A percentile compares a stretch with the other conserved stretches of the same genome.
Conservation (phyloP, 1,284 basidiomycete species). For the Naganishia albida region DNA sequence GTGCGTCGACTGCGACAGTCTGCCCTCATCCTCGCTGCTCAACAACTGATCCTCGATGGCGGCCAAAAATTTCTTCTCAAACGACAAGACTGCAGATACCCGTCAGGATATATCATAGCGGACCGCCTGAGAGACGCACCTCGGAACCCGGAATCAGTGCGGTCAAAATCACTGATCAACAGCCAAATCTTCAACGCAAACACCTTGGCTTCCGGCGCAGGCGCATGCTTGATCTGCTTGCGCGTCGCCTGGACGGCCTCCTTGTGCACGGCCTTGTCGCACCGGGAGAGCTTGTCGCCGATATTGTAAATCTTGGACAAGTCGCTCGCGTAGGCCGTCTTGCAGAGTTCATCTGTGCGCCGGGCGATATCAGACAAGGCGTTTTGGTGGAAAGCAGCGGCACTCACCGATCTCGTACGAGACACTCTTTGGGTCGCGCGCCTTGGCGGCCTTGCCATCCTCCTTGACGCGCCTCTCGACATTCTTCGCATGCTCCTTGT, state of each 20-base stretch:
- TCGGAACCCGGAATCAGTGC: conserved; percentile 40
- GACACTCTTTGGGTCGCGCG: conserved; percentile 26
- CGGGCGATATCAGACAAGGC: not conserved
- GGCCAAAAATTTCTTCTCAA: conserved; percentile 45
- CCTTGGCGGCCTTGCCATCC: conserved; percentile 28
- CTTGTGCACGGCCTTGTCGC: conserved; percentile 46
- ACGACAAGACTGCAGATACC: conserved; percentile 43
- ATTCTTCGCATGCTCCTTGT: conserved; percentile 16
- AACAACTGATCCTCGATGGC: conserved; percentile 41
- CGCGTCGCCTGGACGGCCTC: conserved; percentile 50
- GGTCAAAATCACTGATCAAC: conserved; percentile 47
- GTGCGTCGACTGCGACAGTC: conserved; percentile 11
- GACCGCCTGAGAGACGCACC: conserved; percentile 37
- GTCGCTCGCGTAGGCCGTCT: conserved; percentile 24
- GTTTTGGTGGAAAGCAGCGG: conserved; percentile 5
- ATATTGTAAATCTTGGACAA: conserved; percentile 45
- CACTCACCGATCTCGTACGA: conserved; percentile 29
- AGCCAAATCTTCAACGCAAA: conserved; percentile 51
- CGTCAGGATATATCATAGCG: not conserved
- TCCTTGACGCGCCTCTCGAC: not conserved
- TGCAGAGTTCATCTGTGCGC: conserved; percentile 28
- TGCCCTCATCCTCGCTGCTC: conserved; percentile 5
- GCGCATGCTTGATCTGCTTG: conserved; percentile 50
- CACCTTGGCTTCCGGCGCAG: conserved; percentile 42
- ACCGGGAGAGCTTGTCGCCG: conserved; percentile 50